Conservation (phyloP, 2,329 filamentous ascomycete genomes). For the Ceratocystis harringtonii region DNA sequence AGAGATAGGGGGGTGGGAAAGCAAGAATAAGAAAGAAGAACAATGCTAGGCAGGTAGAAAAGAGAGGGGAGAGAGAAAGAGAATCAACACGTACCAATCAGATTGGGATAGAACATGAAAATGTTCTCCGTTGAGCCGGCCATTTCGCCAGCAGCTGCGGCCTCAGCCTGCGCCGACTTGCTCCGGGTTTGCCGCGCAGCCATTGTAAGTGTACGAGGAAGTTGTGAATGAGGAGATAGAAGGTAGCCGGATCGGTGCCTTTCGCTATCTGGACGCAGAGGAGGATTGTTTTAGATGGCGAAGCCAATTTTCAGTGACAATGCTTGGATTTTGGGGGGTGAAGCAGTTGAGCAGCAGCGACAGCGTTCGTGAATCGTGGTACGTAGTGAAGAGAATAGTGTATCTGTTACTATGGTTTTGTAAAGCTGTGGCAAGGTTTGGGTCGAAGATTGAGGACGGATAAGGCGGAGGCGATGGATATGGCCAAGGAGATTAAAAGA, state of each 20-base stretch:
- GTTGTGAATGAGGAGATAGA: background rate
- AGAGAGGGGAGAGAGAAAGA: background rate
- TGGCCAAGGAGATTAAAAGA: too few relatives aligned
- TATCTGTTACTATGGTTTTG: background rate
- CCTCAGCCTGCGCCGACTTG: conserved; percentile 19
- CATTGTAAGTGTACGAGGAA: conserved; percentile 5
- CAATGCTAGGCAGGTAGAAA: background rate
- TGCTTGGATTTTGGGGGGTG: background rate
- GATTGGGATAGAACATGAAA: conserved; percentile 67
- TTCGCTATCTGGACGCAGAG: background rate
- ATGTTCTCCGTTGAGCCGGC: conserved; percentile 48
- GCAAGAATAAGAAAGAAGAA: background rate
- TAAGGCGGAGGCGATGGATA: background rate
- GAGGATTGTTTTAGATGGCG: background rate
- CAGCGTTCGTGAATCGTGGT: background rate
- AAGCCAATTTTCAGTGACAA: background rate
- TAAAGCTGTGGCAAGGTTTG: background rate
- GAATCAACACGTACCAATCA: conserved; percentile 48
- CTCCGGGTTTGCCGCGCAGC: conserved; percentile 19
- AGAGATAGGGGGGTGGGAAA: background rate
- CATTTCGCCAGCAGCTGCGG: conserved; percentile 22
- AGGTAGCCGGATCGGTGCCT: too few relatives aligned
- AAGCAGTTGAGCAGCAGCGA: background rate
- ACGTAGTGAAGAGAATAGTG: background rate
- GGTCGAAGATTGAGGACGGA: background rate